phyloP scores from a whole-genome alignment of 2,329 filamentous ascomycete species.

The Fragosphaeria purpurea region DNA sequence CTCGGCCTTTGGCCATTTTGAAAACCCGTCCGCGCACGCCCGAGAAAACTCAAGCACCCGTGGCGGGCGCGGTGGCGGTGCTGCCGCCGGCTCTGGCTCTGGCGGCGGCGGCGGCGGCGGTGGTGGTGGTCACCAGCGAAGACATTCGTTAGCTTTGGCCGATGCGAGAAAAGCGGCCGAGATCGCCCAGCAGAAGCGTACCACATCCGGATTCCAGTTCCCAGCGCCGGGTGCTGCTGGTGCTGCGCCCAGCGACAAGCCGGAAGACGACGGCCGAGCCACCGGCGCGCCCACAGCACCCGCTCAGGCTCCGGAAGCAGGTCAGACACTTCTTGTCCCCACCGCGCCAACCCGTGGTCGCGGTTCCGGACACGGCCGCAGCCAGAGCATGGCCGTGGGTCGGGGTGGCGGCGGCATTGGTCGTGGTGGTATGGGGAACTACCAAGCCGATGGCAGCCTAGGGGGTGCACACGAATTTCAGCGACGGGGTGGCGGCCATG shows the following conservation, averaged over 20 bases:
- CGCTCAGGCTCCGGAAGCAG: constrained; percentile 19
- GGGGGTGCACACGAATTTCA: constrained; percentile 50
- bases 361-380: constrained; percentile 56
- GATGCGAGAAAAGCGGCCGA: constrained; percentile 98
- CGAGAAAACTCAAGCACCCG: constrained; percentile 61
- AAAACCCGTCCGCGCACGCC: constrained; percentile 42
- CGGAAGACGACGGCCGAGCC: constrained; percentile 37
- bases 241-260: constrained; percentile 46
- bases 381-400: constrained; percentile 83
- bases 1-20: constrained; percentile 68
- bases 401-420: constrained; percentile 56
- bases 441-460: constrained; percentile 38
- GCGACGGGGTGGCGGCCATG: constrained; percentile 72
- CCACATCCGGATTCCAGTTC: constrained; percentile 90
- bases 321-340: constrained; percentile 24
- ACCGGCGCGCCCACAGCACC: neutral
- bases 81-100: constrained; percentile 51
- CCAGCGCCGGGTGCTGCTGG: constrained; percentile 62
- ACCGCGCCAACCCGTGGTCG: constrained; percentile 38
- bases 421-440: constrained; percentile 48
- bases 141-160: constrained; percentile 87
- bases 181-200: constrained; percentile 90
- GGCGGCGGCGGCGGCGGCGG: constrained; percentile 41
- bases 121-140: constrained; percentile 73
- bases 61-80: constrained; percentile 33